Percentiles rank a stretch among this genome's conserved stretches.
These are phyloP conservation scores for Discostella stelligera DNA, from an alignment of 352 stramenopile genomes.

Conservation along the genomic window DNA sequence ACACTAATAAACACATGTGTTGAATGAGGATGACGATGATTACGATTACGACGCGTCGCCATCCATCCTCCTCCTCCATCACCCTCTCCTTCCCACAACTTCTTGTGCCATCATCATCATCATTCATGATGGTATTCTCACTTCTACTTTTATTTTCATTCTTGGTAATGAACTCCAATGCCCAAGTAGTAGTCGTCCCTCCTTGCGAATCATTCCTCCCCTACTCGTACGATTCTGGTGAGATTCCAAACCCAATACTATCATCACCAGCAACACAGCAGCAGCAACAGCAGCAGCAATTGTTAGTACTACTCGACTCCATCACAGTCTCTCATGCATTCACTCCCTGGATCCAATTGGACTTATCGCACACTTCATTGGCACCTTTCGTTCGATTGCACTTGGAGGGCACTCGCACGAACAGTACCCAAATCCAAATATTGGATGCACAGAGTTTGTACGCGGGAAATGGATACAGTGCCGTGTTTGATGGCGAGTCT, in stretches of 20 bases:
- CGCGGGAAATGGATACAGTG: conserved; percentile 1
- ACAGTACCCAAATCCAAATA: not conserved
- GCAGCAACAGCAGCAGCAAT: not conserved
- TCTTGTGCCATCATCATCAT: not conserved
- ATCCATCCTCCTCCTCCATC: not conserved
- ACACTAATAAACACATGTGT: no score
- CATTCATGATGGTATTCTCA: not conserved
- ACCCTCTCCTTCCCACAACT: not conserved
- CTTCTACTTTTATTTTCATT: not conserved
- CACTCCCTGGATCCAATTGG: conserved; percentile 7
- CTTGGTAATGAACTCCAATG: not conserved
- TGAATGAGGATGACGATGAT: no score
- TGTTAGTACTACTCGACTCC: not conserved
- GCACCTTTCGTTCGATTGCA: not conserved
- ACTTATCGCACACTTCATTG: not conserved
- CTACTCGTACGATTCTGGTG: conserved; percentile 8
- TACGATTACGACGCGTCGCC: not conserved
- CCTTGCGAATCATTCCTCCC: conserved; percentile 3
- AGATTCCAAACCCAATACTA: not conserved
- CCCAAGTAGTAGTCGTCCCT: not conserved
- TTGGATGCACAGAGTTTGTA: not conserved
- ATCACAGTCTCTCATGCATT: not conserved
- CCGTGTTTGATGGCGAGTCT: not conserved
- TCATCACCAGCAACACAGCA: not conserved
- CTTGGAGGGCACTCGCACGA: not conserved